These are phyloP conservation scores for Xerocomellus intermedius DNA, from an alignment of 768 basidiomycete genomes.

Conservation along the genomic window DNA sequence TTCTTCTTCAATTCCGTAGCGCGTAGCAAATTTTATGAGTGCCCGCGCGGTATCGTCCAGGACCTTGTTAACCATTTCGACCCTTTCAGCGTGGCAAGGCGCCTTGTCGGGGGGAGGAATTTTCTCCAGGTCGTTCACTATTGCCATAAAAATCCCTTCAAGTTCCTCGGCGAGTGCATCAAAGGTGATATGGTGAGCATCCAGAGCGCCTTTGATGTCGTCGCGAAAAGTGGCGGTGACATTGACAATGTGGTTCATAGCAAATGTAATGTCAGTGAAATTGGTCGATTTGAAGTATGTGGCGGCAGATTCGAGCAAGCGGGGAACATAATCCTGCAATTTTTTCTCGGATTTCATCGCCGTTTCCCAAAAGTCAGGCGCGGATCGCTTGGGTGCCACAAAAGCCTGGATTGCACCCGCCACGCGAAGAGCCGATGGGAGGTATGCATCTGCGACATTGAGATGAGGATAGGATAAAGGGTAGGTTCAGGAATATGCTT, in stretches of 20 bases:
- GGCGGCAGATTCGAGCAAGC: conserved; percentile 3
- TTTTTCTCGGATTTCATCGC: not conserved
- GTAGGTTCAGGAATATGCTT: not conserved
- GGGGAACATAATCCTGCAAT: conserved; percentile 2
- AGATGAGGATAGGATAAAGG: not conserved
- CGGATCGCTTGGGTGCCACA: not conserved
- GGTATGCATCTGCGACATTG: not conserved
- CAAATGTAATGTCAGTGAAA: not conserved
- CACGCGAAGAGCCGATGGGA: not conserved
- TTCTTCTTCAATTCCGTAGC: conserved; percentile 7
- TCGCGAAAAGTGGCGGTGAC: conserved; percentile 13
- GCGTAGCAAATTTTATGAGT: not conserved
- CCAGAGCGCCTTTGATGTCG: conserved; percentile 6
- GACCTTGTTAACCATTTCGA: conserved; percentile 2
- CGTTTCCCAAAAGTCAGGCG: conserved; percentile 12
- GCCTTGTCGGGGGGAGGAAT: not conserved
- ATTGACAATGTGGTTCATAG: conserved; percentile 11
- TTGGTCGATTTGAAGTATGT: conserved; percentile 1
- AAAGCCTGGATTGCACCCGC: not conserved
- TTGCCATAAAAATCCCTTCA: conserved; percentile 5
- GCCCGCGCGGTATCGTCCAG: conserved; percentile 3
- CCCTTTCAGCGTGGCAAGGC: conserved; percentile 3
- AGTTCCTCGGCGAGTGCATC: conserved; percentile 11
- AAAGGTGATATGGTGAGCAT: conserved; percentile 2
- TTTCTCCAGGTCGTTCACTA: conserved; percentile 1